Percentiles rank a stretch among this genome's conserved stretches.
phyloP scores from a whole-genome alignment of 2,329 filamentous ascomycete species.

The Colletotrichum somersetense region DNA sequence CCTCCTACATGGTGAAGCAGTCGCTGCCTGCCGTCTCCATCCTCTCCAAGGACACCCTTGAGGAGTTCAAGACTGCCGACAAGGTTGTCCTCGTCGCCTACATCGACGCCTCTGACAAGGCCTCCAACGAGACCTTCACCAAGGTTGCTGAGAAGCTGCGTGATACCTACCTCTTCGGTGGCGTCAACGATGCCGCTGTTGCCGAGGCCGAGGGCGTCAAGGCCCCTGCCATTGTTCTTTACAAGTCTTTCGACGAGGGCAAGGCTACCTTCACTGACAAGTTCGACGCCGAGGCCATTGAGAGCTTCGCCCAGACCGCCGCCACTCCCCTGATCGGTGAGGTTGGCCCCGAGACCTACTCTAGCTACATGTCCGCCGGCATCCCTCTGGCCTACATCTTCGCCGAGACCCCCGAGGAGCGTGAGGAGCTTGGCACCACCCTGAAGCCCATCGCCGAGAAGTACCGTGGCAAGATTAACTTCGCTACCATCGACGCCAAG shows the following conservation, averaged over 20 bases:
- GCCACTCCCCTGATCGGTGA: conserved; percentile 94
- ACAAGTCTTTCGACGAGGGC: conserved; percentile 98
- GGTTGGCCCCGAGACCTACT: conserved; percentile 96
- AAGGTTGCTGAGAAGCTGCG: conserved; percentile 80
- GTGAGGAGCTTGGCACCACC: conserved; percentile 78
- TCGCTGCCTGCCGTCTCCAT: conserved; percentile 90
- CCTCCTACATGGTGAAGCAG: conserved; percentile 98
- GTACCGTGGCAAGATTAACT: conserved; percentile 95
- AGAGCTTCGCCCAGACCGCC: conserved; percentile 84
- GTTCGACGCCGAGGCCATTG: conserved; percentile 84
- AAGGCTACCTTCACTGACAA: conserved; percentile 86
- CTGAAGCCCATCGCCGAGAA: conserved; percentile 91
- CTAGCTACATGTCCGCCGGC: conserved; percentile 88
- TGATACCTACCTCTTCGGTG: conserved; percentile 93
- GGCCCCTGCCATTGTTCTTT: conserved; percentile 88
- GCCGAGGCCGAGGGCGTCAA: conserved; percentile 92
- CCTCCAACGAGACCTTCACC: conserved; percentile 87
- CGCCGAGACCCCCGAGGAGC: conserved; percentile 91
- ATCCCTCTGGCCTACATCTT: conserved; percentile 98
- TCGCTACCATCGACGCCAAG: conserved; percentile 96
- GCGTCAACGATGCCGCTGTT: conserved; percentile 83
- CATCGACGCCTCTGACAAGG: conserved; percentile 83
- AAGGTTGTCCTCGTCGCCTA: conserved; percentile 96
- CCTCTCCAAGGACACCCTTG: conserved; percentile 83
- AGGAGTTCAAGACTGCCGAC: conserved; percentile 98